These are phyloP conservation scores for Aspergillus candidus DNA, from an alignment of 2,329 filamentous ascomycete species.

Conservation along the genomic window DNA sequence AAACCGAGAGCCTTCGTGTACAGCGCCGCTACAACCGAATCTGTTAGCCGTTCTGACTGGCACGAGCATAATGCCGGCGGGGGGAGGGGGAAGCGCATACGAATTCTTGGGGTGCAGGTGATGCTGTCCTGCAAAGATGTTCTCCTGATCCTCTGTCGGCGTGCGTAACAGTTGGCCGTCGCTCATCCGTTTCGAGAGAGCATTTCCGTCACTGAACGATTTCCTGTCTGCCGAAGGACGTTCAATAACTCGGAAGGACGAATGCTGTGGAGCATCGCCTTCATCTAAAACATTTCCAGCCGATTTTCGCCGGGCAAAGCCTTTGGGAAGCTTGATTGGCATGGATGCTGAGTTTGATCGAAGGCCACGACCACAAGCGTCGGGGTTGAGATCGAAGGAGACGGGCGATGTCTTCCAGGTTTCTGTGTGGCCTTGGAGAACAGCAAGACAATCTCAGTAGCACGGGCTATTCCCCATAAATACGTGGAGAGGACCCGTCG, in stretches of 20 bases:
- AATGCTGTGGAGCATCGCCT: slow-evolving; percentile 32
- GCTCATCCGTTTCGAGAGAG: slow-evolving; percentile 28
- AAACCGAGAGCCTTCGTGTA: slow-evolving; percentile 44
- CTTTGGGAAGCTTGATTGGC: slow-evolving; percentile 53
- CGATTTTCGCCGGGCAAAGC: slow-evolving; percentile 50
- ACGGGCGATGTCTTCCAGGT: too few species aligned
- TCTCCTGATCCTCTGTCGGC: slow-evolving; percentile 33
- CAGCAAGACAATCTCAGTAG: too few species aligned
- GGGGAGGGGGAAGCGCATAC: slow-evolving; percentile 25
- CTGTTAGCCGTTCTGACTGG: slow-evolving; percentile 11
- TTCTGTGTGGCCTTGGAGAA: too few species aligned
- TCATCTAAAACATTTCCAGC: slow-evolving; percentile 50
- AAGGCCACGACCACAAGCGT: slow-evolving; percentile 9
- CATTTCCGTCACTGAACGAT: slow-evolving; percentile 38
- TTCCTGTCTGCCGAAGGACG: slow-evolving; percentile 41
- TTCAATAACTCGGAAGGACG: slow-evolving; percentile 52
- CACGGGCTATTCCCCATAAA: too few species aligned
- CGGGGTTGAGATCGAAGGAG: not conserved
- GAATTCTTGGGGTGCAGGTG: slow-evolving; percentile 29
- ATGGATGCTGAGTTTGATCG: slow-evolving; percentile 26
- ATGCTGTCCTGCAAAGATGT: slow-evolving; percentile 34
- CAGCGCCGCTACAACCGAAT: slow-evolving; percentile 40
- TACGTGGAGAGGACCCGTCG: too few species aligned
- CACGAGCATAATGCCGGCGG: slow-evolving; percentile 3
- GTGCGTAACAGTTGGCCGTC: slow-evolving; percentile 31